These are phyloP conservation scores for Verticillium nubilum DNA, from an alignment of 2,329 filamentous ascomycete genomes.

Conservation along the genomic window DNA sequence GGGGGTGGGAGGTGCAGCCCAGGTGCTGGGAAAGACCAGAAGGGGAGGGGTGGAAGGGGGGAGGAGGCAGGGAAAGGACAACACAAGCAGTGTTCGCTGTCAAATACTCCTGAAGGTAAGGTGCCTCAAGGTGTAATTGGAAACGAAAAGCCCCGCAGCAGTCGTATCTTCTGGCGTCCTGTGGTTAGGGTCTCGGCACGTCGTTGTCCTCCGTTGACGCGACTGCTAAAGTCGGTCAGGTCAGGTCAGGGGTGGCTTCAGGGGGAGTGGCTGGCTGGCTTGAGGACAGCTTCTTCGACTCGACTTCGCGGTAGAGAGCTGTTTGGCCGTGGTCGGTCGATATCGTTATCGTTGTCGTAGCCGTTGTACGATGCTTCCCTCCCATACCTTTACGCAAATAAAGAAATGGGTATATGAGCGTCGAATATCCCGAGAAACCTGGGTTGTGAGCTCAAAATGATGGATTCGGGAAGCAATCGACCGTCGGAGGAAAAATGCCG, in stretches of 20 bases:
- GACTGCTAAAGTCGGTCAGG: neutral
- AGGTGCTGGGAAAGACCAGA: neutral
- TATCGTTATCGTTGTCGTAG: neutral
- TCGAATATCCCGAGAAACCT: no score
- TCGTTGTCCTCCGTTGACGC: neutral
- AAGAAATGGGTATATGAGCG: no score
- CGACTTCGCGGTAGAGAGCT: neutral
- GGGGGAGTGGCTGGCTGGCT: neutral
- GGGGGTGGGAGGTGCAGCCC: neutral
- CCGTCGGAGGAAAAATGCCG: neutral
- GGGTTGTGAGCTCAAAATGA: no score
- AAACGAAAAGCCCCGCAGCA: neutral
- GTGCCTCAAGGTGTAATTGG: neutral
- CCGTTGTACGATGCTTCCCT: no score
- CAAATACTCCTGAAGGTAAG: neutral
- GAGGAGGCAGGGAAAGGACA: neutral
- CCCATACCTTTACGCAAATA: no score
- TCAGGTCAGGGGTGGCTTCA: neutral
- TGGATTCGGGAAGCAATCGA: no score
- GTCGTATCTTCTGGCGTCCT: neutral
- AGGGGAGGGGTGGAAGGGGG: conserved; percentile 1
- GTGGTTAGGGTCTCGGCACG: neutral
- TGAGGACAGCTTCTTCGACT: neutral
- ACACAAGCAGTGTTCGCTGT: neutral
- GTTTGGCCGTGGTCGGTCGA: neutral